Conservation (phyloP, 495 filamentous ascomycete species). For the Trichoderma erinaceum region DNA sequence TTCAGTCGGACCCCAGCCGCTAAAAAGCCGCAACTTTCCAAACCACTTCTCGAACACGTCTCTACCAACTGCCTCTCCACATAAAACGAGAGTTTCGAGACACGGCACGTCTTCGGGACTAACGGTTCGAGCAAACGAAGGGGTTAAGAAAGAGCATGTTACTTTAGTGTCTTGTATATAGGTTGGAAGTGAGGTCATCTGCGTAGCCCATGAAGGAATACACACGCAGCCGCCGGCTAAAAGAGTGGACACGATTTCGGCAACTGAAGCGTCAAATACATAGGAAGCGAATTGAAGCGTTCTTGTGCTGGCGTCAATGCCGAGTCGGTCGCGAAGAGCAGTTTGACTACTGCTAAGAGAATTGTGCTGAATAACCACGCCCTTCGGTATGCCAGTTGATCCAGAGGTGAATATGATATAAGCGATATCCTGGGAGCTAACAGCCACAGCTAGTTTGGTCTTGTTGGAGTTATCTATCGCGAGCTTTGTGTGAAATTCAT, state of each 20-base stretch:
- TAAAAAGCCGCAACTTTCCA: constrained; percentile 21
- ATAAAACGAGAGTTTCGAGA: constrained; percentile 34
- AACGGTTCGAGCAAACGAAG: constrained; percentile 49
- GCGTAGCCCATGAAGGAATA: constrained; percentile 46
- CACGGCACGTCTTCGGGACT: constrained; percentile 30
- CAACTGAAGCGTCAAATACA: constrained; percentile 46
- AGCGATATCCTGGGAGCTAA: constrained; percentile 25
- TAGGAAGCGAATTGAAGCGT: constrained; percentile 47
- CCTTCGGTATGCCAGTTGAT: constrained; percentile 45
- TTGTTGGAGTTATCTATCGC: constrained; percentile 14
- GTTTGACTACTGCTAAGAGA: constrained; percentile 34
- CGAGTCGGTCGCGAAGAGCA: constrained; percentile 31
- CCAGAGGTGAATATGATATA: constrained; percentile 46
- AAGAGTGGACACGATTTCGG: constrained; percentile 45
- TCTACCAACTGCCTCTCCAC: constrained; percentile 35
- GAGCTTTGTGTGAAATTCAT: constrained; percentile 12
- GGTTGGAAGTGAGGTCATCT: constrained; percentile 35
- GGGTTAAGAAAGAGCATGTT: constrained; percentile 43
- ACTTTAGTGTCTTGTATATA: constrained; percentile 30
- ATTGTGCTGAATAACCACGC: constrained; percentile 36
- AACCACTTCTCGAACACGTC: constrained; percentile 18
- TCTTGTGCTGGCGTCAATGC: constrained; percentile 32
- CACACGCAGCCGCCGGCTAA: constrained; percentile 56
- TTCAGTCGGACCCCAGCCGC: constrained; percentile 17
- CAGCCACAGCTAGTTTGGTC: constrained; percentile 22